These are phyloP conservation scores for Termitomyces sp. DNA, from an alignment of 768 basidiomycete species.

Conservation along the genomic window DNA sequence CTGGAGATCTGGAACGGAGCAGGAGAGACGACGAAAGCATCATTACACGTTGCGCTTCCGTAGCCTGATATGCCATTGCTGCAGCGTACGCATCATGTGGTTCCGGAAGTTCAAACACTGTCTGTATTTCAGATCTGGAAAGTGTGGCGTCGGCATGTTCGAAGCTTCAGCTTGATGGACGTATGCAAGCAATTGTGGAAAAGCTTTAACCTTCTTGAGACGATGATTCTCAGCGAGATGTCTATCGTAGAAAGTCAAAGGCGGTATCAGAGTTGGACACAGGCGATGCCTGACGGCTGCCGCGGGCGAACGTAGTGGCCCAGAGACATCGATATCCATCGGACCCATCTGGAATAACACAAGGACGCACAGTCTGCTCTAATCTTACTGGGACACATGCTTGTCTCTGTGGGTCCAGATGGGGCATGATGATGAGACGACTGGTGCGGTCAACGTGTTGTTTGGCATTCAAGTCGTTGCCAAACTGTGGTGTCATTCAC, in stretches of 20 bases:
- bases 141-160: not conserved
- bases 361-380: not conserved
- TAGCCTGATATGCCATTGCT: not conserved
- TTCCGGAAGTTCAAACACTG: not conserved
- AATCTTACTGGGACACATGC: not conserved
- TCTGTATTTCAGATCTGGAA: not conserved
- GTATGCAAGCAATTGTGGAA: not conserved
- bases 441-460: not conserved
- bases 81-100: not conserved
- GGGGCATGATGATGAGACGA: no score
- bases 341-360: not conserved
- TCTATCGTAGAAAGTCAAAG: conserved; percentile 4
- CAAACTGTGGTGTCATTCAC: conserved; percentile 2
- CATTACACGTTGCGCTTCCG: not conserved
- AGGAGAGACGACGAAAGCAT: not conserved
- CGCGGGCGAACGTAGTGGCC: not conserved
- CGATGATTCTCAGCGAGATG: not conserved
- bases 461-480: not conserved
- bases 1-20: not conserved
- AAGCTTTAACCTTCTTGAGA: not conserved
- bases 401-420: not conserved
- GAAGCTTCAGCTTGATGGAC: not conserved
- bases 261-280: not conserved
- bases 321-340: not conserved
- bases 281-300: not conserved